phyloP scores from a whole-genome alignment of 768 basidiomycete species.

The Cyclocybe cylindracea region DNA sequence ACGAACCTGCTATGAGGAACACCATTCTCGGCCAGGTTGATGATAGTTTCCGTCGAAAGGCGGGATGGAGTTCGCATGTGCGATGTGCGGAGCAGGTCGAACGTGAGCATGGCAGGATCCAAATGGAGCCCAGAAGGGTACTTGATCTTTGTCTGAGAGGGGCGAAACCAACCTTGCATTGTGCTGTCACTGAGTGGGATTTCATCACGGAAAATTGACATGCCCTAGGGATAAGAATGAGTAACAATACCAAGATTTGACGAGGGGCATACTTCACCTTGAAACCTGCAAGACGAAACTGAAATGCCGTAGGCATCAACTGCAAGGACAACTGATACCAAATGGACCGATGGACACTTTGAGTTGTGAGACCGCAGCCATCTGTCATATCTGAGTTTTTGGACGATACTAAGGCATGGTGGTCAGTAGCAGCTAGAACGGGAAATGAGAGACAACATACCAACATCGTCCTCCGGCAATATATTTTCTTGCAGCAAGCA shows the following conservation, averaged over 20 bases:
- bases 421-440: background rate
- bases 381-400: slow-evolving; percentile 54
- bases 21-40: slow-evolving; percentile 67
- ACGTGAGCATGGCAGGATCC: slow-evolving; percentile 43
- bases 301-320: slow-evolving; percentile 44
- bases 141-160: slow-evolving; percentile 48
- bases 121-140: slow-evolving; percentile 31
- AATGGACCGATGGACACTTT: slow-evolving; percentile 30
- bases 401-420: slow-evolving; percentile 18
- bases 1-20: slow-evolving; percentile 46
- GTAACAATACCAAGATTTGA: background rate
- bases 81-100: slow-evolving; percentile 55
- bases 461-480: slow-evolving; percentile 40
- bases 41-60: slow-evolving; percentile 58
- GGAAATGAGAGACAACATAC: slow-evolving; percentile 30
- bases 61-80: slow-evolving; percentile 45
- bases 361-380: slow-evolving; percentile 49
- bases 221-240: slow-evolving; percentile 27
- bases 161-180: slow-evolving; percentile 29
- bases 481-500: slow-evolving; percentile 38
- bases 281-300: slow-evolving; percentile 47
- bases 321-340: slow-evolving; percentile 31
- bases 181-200: background rate
- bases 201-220: slow-evolving; percentile 34
- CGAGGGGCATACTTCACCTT: slow-evolving; percentile 34